Evolutionary conservation across 441 rosid species (phyloP), one percentile per base, ranked within the genome.

Genomic region (Aleurites moluccanus): DNA sequence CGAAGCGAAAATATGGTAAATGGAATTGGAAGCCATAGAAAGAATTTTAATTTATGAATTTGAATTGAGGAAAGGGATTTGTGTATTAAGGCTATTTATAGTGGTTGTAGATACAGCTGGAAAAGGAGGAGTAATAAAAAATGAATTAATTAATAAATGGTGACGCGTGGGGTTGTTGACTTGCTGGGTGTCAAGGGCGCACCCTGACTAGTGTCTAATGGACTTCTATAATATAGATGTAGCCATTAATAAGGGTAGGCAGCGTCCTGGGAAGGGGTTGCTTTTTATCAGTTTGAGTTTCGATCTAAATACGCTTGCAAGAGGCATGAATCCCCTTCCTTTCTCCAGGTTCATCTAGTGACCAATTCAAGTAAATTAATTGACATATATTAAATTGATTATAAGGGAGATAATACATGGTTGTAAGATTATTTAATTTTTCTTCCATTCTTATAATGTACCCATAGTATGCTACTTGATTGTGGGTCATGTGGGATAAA

Each of bases 21-120:
- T 64, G 73, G 30, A 61, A 3, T 35, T 35, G 6, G 88, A 55
- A 4, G 90, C 87, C 93, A 89, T 90, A 28, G 59, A 30, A 10
- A 1, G 20, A 15, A 8, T 23, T 59, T 10, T 20, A 53, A 3
- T 27, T 20, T 18, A 11, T 28, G 76, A 11, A 50, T 10, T 33
- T 21, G 44, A 49, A 14, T 13, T 20, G 23, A 64, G 53, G 25
- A 52, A 13, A 35, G 44, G 38, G 5, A 10, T 18, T 56, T 5
- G 1, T 10, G 3, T 10, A 10, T 23, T 23, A 1, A 33, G 10
- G 40, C 30, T 28, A 69, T 80, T 76, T 76, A 68, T 75, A 73
- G 35, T 15, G 38, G 3, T 10, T 45, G 20, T n/a, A 72, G 25
- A 28, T 73, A 73, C 77, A 76, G 81, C 77, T 78, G 75, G 82